Evolutionary conservation across 2,329 filamentous ascomycete genomes (phyloP), one percentile per base, ranked within the genome.

Genomic region (Gyromitra esculenta): DNA sequence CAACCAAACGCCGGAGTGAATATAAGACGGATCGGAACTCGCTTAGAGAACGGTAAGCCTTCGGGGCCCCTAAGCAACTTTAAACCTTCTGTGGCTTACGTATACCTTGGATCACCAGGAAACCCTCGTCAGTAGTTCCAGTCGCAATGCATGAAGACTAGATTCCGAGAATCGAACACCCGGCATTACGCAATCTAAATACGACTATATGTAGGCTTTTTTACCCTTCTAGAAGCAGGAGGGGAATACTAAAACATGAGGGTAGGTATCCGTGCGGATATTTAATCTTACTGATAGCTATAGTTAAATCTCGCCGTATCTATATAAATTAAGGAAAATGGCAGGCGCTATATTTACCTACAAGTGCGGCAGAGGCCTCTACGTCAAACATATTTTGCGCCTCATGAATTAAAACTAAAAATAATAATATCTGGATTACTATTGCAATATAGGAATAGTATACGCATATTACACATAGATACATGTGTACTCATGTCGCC

Each of bases 251-350:
- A 25, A 52, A 52, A 52, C n/a, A 31, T 31, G 48, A n/a, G n/a
- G 11, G 25, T 11, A 18, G 21, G 52, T 15, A 56, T 15, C 52
- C 21, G 52, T 56, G 21, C 21, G 18, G 0, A 56, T 7, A 15
- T 15, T 21, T 21, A 18, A 21, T 31, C 25, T 31, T 31, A 31
- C 25, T 31, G 2, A 31, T 52, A 21, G 18, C 15, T 35, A 56
- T 35, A 9, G 25, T 25, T 35, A 15, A 31, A 4, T 31, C 9
- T 15, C 6, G 25, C 21, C n/a, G 4, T n/a, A 8, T 25, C n/a
- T 52, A 52, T 45, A 45, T 15, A 52, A 31, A 56, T 56, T 56
- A 56, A 56, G 52, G 25, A 21, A 9, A 56, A 13, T 35, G 25
- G 25, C 21, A 31, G 52, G 31, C 31, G 8, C 25, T 35, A 35